Base-by-base conservation (phyloP, 2,329 filamentous ascomycete species). In the Exophiala viscosa region DNA sequence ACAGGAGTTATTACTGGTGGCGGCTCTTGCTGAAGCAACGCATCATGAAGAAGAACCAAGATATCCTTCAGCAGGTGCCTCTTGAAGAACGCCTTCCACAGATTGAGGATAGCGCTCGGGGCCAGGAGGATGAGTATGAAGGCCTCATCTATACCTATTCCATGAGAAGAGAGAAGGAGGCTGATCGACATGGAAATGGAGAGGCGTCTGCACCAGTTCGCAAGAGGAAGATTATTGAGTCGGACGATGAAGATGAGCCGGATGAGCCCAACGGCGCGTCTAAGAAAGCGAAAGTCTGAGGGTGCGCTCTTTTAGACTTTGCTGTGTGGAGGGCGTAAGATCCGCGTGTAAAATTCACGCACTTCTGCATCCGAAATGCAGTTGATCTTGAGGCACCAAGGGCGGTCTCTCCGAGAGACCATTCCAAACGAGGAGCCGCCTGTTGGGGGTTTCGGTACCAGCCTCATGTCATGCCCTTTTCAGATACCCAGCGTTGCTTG, bases 1-100 rank as follows among this genome's bases (percentile, higher is more conserved):
- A 86, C 61, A 70, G 78, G 10, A 72, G 74, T 31, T 86, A 83
- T 67, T 85, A 82, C 66, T 84, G 83, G 70, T 86, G 83, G 83
- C 75, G 83, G 5, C 69, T 85, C 60, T 75, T 84, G 28, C 74
- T 81, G 33, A 86, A 86, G 66, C 78, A 84, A 59, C 74, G 83
- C 14, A 74, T 86, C 13, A 84, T 79, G 66, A 76, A 79, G 58
- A 78, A 80, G 59, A 83, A 84, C 54, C 73, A 74, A 32, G 83
- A 86, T 62, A 67, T 76, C 33, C 69, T 86, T 15, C 73, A 75
- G n/a, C 81, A 85, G 64, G 60, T 85, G 50, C 81, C 84, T 45
- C 66, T 70, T 14, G 69, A 70, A 17, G 83, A 85, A 52, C 73
- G 80, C 14, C 73, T 81, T 0, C 74, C 82, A 54, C 83, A 81